Base-by-base conservation (phyloP, 1,284 basidiomycete genomes). In the Boletus subluridellus region DNA sequence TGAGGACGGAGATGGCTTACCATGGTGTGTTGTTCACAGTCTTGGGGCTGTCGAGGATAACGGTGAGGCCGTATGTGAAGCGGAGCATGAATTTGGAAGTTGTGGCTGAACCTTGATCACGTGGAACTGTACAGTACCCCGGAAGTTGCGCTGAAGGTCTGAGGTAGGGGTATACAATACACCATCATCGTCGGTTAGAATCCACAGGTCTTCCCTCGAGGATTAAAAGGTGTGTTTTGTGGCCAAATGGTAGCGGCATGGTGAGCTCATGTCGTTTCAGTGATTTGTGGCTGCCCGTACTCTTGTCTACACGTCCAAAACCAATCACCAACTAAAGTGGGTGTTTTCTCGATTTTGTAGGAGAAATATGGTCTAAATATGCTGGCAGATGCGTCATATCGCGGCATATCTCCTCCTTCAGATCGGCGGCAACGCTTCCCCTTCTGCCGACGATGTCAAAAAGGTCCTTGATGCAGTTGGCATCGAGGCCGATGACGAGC, bases 401-500 rank as follows among this genome's bases (percentile, higher is more conserved):
- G 96, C 95, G 81, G 94, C 94, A 69, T 99, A 98, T 84, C 87
- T 99, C 67, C 93, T 99, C 77, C 94, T 98, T 80, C 90, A 92
- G 78, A 85, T 89, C 75, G 97, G 94, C 69, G 97, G 97, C 65
- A 98, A 98, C 77, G 76, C 85, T 71, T 87, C 84, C 65, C 97
- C 97, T 65, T 88, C 90, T 60, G 92, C 93, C 62, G 84, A 76
- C 56, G 96, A 98, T 77, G 83, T 99, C 81, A 95, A 89, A 82
- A 86, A 86, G 69, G 87, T 99, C 72, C 89, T 99, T 67, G 78
- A 76, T 65, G 82, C 89, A 62, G 96, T 95, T 71, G 94, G 92
- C 69, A 89, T 98, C 71, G 94, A 97, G 76, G 83, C 87, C 55
- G 95, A 99, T 67, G 83, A 90, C 5, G 87, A 86, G 60, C 90